phyloP scores from a whole-genome alignment of 1,284 basidiomycete genomes.

The Apiotrichum gracile region DNA sequence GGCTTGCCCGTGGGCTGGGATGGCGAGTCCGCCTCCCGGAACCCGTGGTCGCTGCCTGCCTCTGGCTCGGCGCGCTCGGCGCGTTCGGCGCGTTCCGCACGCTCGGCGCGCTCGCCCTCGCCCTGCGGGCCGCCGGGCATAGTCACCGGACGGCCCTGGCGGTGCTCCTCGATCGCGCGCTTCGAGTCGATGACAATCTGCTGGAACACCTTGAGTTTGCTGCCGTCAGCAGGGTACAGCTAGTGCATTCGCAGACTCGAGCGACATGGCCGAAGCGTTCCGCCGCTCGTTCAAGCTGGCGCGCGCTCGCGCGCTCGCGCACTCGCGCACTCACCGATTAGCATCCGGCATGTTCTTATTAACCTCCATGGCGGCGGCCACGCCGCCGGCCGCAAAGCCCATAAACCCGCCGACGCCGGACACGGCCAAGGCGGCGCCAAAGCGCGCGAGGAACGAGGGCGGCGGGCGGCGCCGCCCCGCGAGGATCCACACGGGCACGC shows the following conservation, averaged over 20 bases:
- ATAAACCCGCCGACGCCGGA: constrained; percentile 22
- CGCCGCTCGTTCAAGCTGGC: too few relatives aligned
- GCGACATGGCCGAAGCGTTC: too few relatives aligned
- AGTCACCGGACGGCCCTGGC: too few relatives aligned
- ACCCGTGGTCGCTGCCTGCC: too few relatives aligned
- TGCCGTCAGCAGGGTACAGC: constrained; percentile 10
- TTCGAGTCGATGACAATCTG: constrained; percentile 29
- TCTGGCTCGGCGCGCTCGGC: too few relatives aligned
- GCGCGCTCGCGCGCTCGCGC: background rate
- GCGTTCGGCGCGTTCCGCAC: too few relatives aligned
- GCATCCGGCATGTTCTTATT: constrained; percentile 31
- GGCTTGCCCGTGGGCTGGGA: background rate
- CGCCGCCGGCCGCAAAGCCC: constrained; percentile 33
- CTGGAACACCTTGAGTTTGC: constrained; percentile 36
- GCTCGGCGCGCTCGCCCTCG: too few relatives aligned
- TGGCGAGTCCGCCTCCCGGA: background rate
- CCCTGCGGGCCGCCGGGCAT: constrained; percentile 9
- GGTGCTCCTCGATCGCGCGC: constrained; percentile 13
- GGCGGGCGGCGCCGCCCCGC: constrained; percentile 7
- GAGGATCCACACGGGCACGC: constrained; percentile 20
- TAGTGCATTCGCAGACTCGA: too few relatives aligned
- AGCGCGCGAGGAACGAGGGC: background rate
- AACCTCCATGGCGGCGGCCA: constrained; percentile 28
- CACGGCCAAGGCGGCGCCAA: constrained; percentile 13
- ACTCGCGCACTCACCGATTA: constrained; percentile 19